A percentile compares a stretch with the other conserved stretches of the same genome.
phyloP scores from a whole-genome alignment of 1,284 basidiomycete genomes.

The Cryptococcus sp. region DNA sequence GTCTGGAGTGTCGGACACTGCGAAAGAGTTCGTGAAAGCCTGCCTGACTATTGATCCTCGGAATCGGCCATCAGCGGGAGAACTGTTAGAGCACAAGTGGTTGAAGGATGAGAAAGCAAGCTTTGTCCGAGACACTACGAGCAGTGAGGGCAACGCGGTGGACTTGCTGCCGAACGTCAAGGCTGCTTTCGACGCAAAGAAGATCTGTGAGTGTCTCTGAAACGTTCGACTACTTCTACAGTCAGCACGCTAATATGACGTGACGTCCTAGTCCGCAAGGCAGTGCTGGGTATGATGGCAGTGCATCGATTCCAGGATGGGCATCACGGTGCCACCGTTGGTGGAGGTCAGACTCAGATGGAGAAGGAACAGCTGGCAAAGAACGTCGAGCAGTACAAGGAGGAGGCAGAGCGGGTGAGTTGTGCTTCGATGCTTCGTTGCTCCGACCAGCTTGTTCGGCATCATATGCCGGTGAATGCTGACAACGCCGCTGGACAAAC shows the following conservation, averaged over 20 bases:
- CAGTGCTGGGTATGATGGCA: slow-evolving; percentile 80
- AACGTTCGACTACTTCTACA: neutral
- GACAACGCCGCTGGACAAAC: neutral
- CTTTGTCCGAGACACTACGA: slow-evolving; percentile 62
- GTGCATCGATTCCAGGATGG: slow-evolving; percentile 68
- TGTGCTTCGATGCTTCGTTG: neutral
- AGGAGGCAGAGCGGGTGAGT: slow-evolving; percentile 71
- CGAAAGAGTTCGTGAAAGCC: slow-evolving; percentile 73
- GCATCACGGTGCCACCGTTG: slow-evolving; percentile 55
- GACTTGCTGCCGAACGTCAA: slow-evolving; percentile 85
- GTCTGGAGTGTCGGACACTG: slow-evolving; percentile 76
- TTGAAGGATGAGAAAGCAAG: slow-evolving; percentile 54
- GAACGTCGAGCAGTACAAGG: slow-evolving; percentile 71
- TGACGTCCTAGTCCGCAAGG: slow-evolving; percentile 69
- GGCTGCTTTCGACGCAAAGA: slow-evolving; percentile 82
- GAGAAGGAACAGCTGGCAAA: slow-evolving; percentile 61
- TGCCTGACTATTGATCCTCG: slow-evolving; percentile 83
- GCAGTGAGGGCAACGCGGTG: slow-evolving; percentile 64
- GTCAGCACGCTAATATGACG: neutral
- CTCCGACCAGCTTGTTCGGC: neutral
- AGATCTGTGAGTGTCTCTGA: slow-evolving; percentile 66
- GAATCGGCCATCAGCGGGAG: slow-evolving; percentile 71
- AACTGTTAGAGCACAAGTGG: slow-evolving; percentile 78
- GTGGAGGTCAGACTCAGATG: slow-evolving; percentile 54
- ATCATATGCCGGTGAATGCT: neutral